Percentiles rank a stretch among this genome's conserved stretches.
Conservation (phyloP, 305 asterid species). For the Fraxinus nigra region DNA sequence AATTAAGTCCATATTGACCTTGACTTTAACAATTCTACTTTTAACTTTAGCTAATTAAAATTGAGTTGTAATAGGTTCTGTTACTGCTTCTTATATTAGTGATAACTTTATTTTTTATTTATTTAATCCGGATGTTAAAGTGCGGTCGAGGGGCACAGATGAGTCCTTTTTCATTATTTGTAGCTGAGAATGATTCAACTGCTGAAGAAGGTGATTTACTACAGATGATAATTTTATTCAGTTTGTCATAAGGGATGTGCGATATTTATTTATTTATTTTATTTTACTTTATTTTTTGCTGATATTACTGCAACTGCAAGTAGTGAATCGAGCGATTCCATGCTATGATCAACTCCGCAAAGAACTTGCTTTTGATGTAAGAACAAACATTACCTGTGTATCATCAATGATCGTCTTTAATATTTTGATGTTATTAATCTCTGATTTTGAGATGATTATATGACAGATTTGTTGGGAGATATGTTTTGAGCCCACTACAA, state of each 20-base stretch:
- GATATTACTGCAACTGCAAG: background rate
- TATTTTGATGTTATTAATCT: background rate
- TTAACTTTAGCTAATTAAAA: too few species aligned
- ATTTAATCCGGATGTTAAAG: background rate
- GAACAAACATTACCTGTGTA: conserved; percentile 13
- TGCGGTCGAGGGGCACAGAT: background rate
- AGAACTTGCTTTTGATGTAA: conserved; percentile 93
- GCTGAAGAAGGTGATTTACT: background rate
- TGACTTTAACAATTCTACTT: too few species aligned
- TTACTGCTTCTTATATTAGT: background rate
- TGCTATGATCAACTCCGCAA: conserved; percentile 83
- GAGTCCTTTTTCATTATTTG: background rate
- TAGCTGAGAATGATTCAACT: background rate
- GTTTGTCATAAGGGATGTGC: background rate
- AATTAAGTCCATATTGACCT: too few species aligned
- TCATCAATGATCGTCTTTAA: background rate
- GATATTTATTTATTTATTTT: background rate
- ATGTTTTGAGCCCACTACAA: conserved; percentile 88
- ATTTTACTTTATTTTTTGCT: background rate
- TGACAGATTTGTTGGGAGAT: conserved; percentile 87
- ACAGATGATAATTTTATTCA: background rate
- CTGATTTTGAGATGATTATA: background rate
- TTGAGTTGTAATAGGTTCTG: too few species aligned
- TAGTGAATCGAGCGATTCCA: conserved; percentile 37
- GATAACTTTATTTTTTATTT: background rate